These are phyloP conservation scores for Yarrowia sp. DNA, from an alignment of 805 yeast species.

Conservation along the genomic window DNA sequence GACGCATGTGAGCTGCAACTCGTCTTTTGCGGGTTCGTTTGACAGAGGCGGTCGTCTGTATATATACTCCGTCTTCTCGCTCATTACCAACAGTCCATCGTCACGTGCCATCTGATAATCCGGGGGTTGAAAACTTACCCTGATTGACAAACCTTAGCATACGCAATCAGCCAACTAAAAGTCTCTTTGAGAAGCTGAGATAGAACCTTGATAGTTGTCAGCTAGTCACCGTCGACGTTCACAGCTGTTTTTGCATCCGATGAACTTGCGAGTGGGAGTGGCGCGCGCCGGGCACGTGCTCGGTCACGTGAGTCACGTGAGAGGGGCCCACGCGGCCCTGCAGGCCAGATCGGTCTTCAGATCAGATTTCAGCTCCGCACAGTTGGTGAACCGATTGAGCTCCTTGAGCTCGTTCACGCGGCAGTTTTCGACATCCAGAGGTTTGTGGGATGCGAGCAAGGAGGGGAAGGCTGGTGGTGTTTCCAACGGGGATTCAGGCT, in stretches of 20 bases:
- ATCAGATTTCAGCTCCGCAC: no score
- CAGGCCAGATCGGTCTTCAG: no score
- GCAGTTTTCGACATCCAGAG: neutral
- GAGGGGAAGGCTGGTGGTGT: neutral
- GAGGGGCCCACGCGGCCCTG: no score
- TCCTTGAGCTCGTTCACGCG: neutral
- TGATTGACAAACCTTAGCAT: constrained; percentile 13
- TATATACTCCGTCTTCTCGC: no score
- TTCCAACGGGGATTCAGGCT: no score
- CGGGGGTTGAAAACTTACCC: neutral
- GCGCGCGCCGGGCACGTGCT: constrained; percentile 16
- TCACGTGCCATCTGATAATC: constrained; percentile 16
- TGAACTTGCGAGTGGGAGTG: constrained; percentile 20
- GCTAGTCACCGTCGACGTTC: no score
- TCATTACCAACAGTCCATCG: neutral
- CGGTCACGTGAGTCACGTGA: constrained; percentile 10
- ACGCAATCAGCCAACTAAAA: constrained; percentile 33
- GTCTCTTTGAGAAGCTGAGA: constrained; percentile 1
- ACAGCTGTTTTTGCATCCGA: neutral
- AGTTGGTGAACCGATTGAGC: no score
- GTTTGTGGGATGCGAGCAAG: neutral
- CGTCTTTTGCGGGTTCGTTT: neutral
- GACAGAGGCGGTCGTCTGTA: no score
- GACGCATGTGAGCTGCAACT: neutral
- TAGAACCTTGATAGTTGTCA: constrained; percentile 27